Evolutionary conservation across 2,329 filamentous ascomycete species (phyloP).

Genomic region (Alternaria triticina): DNA sequence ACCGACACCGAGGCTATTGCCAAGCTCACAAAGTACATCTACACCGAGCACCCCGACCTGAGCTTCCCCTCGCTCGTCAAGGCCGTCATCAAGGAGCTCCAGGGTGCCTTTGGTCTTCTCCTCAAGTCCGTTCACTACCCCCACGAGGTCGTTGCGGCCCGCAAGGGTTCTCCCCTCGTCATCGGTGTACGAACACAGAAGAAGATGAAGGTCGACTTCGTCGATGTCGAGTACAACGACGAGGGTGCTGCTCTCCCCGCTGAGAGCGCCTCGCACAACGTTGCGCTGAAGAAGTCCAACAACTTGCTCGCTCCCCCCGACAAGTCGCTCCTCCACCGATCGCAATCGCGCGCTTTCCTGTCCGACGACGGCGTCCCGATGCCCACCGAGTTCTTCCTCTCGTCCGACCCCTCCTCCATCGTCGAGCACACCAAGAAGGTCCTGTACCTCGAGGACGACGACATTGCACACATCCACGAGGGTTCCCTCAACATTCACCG

Average conservation of each 20-base stretch:
- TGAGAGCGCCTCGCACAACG: conserved; percentile 94
- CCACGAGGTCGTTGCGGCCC: conserved; percentile 95
- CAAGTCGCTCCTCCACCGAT: conserved; percentile 97
- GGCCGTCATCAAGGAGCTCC: conserved; percentile 96
- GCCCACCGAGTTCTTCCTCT: conserved; percentile 99
- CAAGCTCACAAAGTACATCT: conserved; percentile 97
- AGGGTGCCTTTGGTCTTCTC: conserved; percentile 95
- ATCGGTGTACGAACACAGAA: conserved; percentile 96
- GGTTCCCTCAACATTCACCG: conserved; percentile 99
- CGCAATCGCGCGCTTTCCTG: conserved; percentile 97
- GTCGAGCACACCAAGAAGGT: conserved; percentile 99
- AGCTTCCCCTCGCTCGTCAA: conserved; percentile 97
- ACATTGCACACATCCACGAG: conserved; percentile 99
- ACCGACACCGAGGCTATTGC: conserved; percentile 99
- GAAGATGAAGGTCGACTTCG: conserved; percentile 99
- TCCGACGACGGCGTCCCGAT: conserved; percentile 98
- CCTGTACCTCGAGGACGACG: conserved; percentile 98
- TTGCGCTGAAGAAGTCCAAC: conserved; percentile 84
- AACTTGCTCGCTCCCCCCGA: conserved; percentile 80
- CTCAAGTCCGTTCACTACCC: conserved; percentile 99
- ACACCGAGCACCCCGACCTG: conserved; percentile 90
- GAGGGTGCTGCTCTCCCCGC: conserved; percentile 80
- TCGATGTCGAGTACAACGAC: conserved; percentile 96
- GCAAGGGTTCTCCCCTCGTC: conserved; percentile 97
- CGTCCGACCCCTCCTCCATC: conserved; percentile 96